Conservation (phyloP, 176 grass and related monocot genomes). For the Paspalum notatum region DNA sequence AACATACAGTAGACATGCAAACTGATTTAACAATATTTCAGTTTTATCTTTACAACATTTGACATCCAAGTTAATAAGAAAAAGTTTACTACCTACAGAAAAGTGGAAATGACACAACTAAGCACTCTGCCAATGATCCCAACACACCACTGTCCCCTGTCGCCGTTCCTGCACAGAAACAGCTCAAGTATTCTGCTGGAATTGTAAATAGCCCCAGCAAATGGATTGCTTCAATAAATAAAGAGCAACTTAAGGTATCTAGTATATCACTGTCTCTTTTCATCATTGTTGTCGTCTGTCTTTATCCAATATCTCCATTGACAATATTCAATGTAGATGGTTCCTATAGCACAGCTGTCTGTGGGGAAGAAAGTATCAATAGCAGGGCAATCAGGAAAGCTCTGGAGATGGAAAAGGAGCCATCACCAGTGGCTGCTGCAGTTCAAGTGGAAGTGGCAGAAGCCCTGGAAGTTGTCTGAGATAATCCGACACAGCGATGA, state of each 20-base stretch:
- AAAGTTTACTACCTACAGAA: slow-evolving; percentile 49
- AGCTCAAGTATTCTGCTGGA: slow-evolving; percentile 94
- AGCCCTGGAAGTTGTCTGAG: slow-evolving; percentile 95
- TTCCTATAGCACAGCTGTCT: slow-evolving; percentile 75
- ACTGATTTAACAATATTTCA: slow-evolving; percentile 6
- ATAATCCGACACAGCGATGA: slow-evolving; percentile 87
- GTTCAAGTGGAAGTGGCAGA: slow-evolving; percentile 99
- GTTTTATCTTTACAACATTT: slow-evolving; percentile 10
- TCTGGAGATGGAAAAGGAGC: slow-evolving; percentile 99
- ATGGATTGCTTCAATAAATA: slow-evolving; percentile 59
- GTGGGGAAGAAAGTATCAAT: slow-evolving; percentile 68
- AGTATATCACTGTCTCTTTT: background rate
- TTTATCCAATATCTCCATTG: slow-evolving; percentile 11
- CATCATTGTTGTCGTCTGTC: background rate
- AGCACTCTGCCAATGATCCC: slow-evolving; percentile 73
- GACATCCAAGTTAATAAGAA: slow-evolving; percentile 7
- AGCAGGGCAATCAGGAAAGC: slow-evolving; percentile 81
- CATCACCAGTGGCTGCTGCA: slow-evolving; percentile 96
- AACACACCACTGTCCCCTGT: slow-evolving; percentile 75
- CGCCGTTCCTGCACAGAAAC: slow-evolving; percentile 91
- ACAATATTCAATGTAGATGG: slow-evolving; percentile 66
- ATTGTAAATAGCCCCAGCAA: slow-evolving; percentile 88
- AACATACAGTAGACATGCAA: background rate
- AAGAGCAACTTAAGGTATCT: slow-evolving; percentile 71
- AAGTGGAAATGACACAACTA: slow-evolving; percentile 65